Conservation (phyloP, 1,284 basidiomycete genomes). For the Grifola frondosa region DNA sequence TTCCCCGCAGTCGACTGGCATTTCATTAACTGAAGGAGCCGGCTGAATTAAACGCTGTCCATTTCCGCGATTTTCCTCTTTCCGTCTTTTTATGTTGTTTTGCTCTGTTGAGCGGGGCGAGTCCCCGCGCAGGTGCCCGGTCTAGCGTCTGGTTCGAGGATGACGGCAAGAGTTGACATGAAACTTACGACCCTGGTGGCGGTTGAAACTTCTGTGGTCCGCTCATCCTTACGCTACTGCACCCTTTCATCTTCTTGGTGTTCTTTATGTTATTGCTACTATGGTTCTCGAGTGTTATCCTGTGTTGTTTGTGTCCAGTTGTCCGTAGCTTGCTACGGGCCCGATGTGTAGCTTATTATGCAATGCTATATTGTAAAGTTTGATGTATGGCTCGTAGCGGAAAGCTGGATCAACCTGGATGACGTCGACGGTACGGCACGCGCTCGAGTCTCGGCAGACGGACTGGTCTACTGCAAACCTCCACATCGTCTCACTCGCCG, state of each 20-base stretch:
- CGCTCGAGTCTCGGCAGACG: too few relatives aligned
- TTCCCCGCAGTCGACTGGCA: slow-evolving; percentile 45
- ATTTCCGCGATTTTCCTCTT: slow-evolving; percentile 8
- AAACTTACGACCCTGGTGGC: slow-evolving; percentile 43
- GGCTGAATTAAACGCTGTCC: slow-evolving; percentile 5
- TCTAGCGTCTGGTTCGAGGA: slow-evolving; percentile 20
- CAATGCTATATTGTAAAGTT: too few relatives aligned
- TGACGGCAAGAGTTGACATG: slow-evolving; percentile 25
- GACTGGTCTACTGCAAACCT: too few relatives aligned
- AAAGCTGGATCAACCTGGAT: too few relatives aligned
- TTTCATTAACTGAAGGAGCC: slow-evolving; percentile 35
- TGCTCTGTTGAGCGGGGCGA: slow-evolving; percentile 23
- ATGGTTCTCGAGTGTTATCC: too few relatives aligned
- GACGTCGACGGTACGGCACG: slow-evolving; percentile 18
- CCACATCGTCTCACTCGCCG: background rate
- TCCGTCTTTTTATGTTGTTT: slow-evolving; percentile 17
- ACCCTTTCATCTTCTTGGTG: background rate
- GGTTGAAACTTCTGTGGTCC: slow-evolving; percentile 27
- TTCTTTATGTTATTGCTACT: slow-evolving; percentile 8
- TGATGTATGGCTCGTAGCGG: background rate
- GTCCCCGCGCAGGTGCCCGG: slow-evolving; percentile 19
- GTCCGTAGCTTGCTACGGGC: too few relatives aligned
- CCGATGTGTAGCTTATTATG: too few relatives aligned
- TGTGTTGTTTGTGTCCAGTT: background rate
- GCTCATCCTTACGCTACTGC: slow-evolving; percentile 19